These are phyloP conservation scores for Baudoinia panamericana DNA, from an alignment of 495 filamentous ascomycete species.

Conservation along the genomic window DNA sequence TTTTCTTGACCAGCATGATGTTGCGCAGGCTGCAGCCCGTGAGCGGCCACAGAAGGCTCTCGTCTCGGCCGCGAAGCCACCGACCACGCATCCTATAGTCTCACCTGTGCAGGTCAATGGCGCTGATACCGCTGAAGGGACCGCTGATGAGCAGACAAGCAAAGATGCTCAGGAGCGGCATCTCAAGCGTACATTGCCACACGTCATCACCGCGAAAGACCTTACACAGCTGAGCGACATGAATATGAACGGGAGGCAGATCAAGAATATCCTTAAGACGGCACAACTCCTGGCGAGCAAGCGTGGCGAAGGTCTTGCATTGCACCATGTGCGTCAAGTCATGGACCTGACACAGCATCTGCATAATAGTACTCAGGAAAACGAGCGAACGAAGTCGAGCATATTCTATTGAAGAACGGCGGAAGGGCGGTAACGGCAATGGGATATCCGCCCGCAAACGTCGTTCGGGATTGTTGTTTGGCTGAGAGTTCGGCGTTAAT, in stretches of 20 bases:
- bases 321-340: constrained; percentile 35
- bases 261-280: constrained; percentile 52
- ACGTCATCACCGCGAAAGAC: constrained; percentile 31
- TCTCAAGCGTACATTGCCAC: constrained; percentile 18
- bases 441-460: too few relatives aligned
- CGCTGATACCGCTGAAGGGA: not conserved
- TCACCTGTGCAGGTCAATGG: not conserved
- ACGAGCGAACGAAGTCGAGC: constrained; percentile 14
- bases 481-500: too few relatives aligned
- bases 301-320: constrained; percentile 28
- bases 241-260: constrained; percentile 49
- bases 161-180: constrained; percentile 1
- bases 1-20: constrained; percentile 26
- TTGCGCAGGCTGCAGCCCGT: constrained; percentile 6
- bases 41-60: constrained; percentile 10
- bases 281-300: constrained; percentile 34
- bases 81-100: not conserved
- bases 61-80: constrained; percentile 10
- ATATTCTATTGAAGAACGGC: constrained; percentile 5
- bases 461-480: too few relatives aligned
- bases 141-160: not conserved
- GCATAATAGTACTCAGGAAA: constrained; percentile 25
- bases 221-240: constrained; percentile 33
- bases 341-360: constrained; percentile 35
- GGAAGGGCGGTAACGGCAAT: too few relatives aligned